Conservation (phyloP, 164 flowering plant species). For the Macadamia integrifolia region DNA sequence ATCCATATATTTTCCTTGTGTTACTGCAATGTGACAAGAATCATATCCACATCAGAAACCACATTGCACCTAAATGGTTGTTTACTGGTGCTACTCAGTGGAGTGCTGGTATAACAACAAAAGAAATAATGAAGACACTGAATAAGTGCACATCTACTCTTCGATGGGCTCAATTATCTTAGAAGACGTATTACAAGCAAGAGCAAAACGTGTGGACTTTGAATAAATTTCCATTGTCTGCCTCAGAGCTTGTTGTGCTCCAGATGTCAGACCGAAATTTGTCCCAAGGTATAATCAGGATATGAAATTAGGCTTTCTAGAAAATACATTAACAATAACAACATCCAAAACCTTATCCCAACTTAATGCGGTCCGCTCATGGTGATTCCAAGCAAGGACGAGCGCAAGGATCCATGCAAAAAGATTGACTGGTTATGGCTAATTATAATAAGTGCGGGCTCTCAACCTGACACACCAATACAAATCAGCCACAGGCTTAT, state of each 20-base stretch:
- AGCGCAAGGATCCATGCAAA: too few species aligned
- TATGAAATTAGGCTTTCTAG: conserved; percentile 1
- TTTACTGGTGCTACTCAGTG: not conserved
- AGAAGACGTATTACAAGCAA: conserved; percentile 92
- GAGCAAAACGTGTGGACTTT: conserved; percentile 93
- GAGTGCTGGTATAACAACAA: not conserved
- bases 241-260: conserved; percentile 98
- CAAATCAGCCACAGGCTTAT: too few species aligned
- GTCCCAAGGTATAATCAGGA: conserved; percentile 9
- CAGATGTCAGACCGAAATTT: conserved; percentile 83
- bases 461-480: too few species aligned
- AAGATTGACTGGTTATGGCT: too few species aligned
- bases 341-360: too few species aligned
- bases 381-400: too few species aligned
- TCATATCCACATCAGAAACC: not conserved
- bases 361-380: too few species aligned
- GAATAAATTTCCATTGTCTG: conserved; percentile 98
- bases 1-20: too few species aligned
- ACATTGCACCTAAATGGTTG: not conserved
- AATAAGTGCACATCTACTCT: conserved; percentile 97
- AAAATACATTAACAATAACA: too few species aligned
- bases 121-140: not conserved
- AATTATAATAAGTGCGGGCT: too few species aligned
- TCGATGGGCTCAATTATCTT: conserved; percentile 95
- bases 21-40: not conserved